phyloP scores from a whole-genome alignment of 2,329 filamentous ascomycete species.

The Monosporascus sp. region DNA sequence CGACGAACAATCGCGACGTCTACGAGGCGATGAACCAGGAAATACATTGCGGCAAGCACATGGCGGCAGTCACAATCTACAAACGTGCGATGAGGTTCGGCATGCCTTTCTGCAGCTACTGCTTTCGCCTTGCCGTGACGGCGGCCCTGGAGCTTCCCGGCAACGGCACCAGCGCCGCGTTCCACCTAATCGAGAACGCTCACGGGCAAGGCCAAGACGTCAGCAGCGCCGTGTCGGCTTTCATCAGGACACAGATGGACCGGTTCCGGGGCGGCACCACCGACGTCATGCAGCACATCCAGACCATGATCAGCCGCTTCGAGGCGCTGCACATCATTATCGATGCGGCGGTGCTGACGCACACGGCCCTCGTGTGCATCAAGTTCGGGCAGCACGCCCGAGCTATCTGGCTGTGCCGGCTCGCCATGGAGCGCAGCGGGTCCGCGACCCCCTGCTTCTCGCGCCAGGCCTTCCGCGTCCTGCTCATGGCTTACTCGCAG shows the following conservation, averaged over 20 bases:
- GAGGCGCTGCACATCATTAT: conserved; percentile 22
- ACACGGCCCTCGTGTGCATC: conserved; percentile 19
- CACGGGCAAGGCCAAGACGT: conserved; percentile 38
- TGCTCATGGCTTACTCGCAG: conserved; percentile 20
- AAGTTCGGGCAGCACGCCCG: conserved; percentile 15
- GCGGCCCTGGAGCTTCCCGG: conserved; percentile 33
- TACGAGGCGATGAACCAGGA: conserved; percentile 37
- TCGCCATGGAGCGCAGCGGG: conserved; percentile 20
- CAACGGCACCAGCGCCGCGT: conserved; percentile 27
- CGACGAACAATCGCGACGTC: conserved; percentile 27
- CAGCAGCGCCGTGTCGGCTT: conserved; percentile 26
- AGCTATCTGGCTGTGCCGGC: conserved; percentile 22
- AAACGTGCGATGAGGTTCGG: conserved; percentile 27
- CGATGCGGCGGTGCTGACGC: conserved; percentile 17
- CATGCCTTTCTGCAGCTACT: conserved; percentile 34
- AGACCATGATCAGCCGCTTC: conserved; percentile 19
- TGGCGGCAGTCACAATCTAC: conserved; percentile 34
- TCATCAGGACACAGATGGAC: conserved; percentile 20
- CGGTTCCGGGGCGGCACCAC: conserved; percentile 13
- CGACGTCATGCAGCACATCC: conserved; percentile 20
- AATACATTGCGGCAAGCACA: conserved; percentile 27
- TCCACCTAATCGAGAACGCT: conserved; percentile 35
- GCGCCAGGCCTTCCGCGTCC: conserved; percentile 13
- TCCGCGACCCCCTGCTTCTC: conserved; percentile 22
- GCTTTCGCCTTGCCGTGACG: conserved; percentile 43